Evolutionary conservation across 2,329 filamentous ascomycete species (phyloP), one percentile per base, ranked within the genome.

Genomic region (Beauveria scarabaeidicola): DNA sequence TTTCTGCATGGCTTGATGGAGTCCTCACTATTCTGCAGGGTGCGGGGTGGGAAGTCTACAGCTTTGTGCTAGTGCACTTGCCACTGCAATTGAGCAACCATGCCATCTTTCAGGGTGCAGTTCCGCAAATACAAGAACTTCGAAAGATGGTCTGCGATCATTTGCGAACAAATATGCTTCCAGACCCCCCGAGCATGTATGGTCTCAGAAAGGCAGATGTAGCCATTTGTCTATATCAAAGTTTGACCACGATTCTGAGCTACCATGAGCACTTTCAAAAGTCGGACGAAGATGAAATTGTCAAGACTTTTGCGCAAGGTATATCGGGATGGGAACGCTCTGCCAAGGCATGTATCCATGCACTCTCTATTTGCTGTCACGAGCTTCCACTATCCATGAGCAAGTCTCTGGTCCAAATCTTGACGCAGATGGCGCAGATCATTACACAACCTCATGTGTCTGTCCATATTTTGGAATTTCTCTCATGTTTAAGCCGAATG

Each of bases 391-490:
- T 89, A 19, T 93, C 93, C 13, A 89, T 92, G 55, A 90, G 88
- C 69, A 96, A 93, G 69, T 88, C 86, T 21, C 79, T 97, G 62
- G 89, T 93, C 50, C 88, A 86, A 50, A 90, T 97, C 65, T 79
- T 99, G 59, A 89, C 92, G 67, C 93, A 91, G 70, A 96, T 99
- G 90, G 88, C 92, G 1, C 90, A 92, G 66, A 95, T 97, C 68
- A 96, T 99, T 68, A 97, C 94, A 1, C 92, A 96, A 67, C 87
- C 91, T 7, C 85, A 92, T 60, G 88, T 97, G 40, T 91, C 93
- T 10, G 88, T 97, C 62, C 94, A 99, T 69, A 96, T 99, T 62
- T 79, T 99, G 53, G 94, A 99, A 69, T 97, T 99, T 68, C 78
- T 99, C n/a, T 89, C 90, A 10, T 88, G 91, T 53, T 81, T 99